Percentiles rank a stretch among this genome's conserved stretches.
Conservation (phyloP, 768 basidiomycete species). For the Guyanaporus albipodus region DNA sequence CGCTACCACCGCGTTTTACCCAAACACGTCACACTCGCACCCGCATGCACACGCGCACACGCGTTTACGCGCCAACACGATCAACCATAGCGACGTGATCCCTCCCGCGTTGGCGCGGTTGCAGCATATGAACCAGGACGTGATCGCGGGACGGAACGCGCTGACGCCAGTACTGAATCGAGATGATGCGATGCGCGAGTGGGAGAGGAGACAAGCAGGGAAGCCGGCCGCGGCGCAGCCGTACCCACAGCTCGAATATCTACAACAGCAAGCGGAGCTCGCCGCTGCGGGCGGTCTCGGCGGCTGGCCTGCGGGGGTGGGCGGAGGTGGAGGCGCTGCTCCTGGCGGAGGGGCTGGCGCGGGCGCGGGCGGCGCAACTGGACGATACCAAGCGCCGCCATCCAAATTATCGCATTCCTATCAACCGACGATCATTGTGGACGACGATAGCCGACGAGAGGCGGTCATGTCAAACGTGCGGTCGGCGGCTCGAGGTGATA, state of each 20-base stretch:
- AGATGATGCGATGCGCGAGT: slow-evolving; percentile 93
- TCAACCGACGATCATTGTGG: slow-evolving; percentile 58
- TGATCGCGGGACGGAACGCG: slow-evolving; percentile 67
- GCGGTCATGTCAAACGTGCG: slow-evolving; percentile 81
- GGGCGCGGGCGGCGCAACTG: slow-evolving; percentile 10
- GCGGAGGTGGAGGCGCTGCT: slow-evolving; percentile 18
- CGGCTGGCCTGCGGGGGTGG: slow-evolving; percentile 45
- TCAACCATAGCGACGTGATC: slow-evolving; percentile 82
- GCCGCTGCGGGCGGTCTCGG: slow-evolving; percentile 59
- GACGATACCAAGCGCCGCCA: slow-evolving; percentile 45
- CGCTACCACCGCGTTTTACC: slow-evolving; percentile 64
- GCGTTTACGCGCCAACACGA: slow-evolving; percentile 84
- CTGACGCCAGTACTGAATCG: slow-evolving; percentile 92
- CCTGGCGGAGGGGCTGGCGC: slow-evolving; percentile 29
- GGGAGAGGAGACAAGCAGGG: slow-evolving; percentile 86
- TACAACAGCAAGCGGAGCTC: slow-evolving; percentile 91
- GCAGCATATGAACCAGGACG: slow-evolving; percentile 85
- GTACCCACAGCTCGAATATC: slow-evolving; percentile 85
- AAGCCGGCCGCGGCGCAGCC: slow-evolving; percentile 68
- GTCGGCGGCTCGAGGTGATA: slow-evolving; percentile 53
- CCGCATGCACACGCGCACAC: slow-evolving; percentile 37
- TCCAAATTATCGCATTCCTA: slow-evolving; percentile 33
- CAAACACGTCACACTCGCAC: slow-evolving; percentile 28
- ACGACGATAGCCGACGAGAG: slow-evolving; percentile 69
- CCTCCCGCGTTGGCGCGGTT: slow-evolving; percentile 90